Evolutionary conservation across 1,284 basidiomycete species (phyloP).

Genomic region (Cutaneotrichosporon arboriforme): DNA sequence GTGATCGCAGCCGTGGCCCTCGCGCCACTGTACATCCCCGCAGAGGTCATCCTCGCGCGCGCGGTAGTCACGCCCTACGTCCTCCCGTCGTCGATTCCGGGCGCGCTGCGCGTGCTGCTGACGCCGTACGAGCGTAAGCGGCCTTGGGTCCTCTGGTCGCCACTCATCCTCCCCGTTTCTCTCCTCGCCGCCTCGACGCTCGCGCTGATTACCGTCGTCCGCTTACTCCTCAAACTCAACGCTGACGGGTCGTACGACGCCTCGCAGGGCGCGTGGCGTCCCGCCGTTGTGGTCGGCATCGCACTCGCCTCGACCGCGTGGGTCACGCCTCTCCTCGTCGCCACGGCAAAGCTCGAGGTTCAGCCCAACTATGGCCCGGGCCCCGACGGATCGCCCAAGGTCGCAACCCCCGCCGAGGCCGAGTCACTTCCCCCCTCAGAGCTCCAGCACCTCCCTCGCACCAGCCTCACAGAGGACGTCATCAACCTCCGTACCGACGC

Average conservation of each 20-base stretch:
- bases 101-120: background rate
- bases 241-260: too few species aligned
- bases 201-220: too few species aligned
- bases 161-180: too few species aligned
- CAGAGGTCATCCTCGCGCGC: slow-evolving; percentile 69
- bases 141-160: too few species aligned
- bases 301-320: slow-evolving; percentile 58
- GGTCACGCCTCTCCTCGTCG: slow-evolving; percentile 74
- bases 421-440: slow-evolving; percentile 53
- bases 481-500: slow-evolving; percentile 75
- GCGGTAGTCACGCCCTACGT: slow-evolving; percentile 78
- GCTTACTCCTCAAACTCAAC: too few species aligned
- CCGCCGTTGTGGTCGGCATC: slow-evolving; percentile 50
- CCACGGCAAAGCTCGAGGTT: slow-evolving; percentile 69
- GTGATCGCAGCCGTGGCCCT: slow-evolving; percentile 49
- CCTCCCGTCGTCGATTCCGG: too few species aligned
- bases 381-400: slow-evolving; percentile 34
- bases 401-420: slow-evolving; percentile 57
- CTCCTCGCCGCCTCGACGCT: too few species aligned
- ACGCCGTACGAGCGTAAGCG: too few species aligned
- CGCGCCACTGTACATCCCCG: slow-evolving; percentile 53
- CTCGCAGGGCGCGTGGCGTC: too few species aligned
- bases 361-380: slow-evolving; percentile 65
- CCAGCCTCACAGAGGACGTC: slow-evolving; percentile 67
- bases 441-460: background rate